Conservation (phyloP, 306 rosid species). For the Prunus mira region DNA sequence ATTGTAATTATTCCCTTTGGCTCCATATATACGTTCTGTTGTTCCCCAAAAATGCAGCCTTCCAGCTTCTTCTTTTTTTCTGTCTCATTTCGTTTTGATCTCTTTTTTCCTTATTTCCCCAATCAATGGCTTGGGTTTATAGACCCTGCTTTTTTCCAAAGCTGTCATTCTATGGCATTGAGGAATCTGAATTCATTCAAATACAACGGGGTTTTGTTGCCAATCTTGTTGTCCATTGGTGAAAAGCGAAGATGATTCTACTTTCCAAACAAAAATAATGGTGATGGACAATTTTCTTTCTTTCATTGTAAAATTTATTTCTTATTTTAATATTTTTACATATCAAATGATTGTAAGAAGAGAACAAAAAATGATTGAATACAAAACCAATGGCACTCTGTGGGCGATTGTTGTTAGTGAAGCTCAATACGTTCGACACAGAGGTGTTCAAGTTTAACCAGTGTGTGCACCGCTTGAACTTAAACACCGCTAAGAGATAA, state of each 20-base stretch:
- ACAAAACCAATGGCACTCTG: neutral
- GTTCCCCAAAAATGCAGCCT: constrained; percentile 15
- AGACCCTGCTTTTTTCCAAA: constrained; percentile 17
- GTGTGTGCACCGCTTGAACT: too few relatives aligned
- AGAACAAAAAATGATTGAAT: neutral
- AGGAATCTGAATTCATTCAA: neutral
- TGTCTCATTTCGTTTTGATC: neutral
- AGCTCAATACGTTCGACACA: too few relatives aligned
- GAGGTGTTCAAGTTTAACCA: too few relatives aligned
- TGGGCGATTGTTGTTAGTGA: neutral
- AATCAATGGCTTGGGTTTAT: constrained; percentile 3
- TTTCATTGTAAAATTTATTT: neutral
- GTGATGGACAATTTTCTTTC: too few relatives aligned
- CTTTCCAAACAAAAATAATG: too few relatives aligned
- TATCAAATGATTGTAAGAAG: neutral
- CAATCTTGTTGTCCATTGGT: neutral
- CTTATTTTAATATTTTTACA: neutral
- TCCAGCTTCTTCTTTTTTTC: constrained; percentile 1
- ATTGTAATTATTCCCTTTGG: neutral
- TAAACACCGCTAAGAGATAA: too few relatives aligned
- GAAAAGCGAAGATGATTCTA: neutral
- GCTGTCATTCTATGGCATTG: constrained; percentile 2
- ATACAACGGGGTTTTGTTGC: neutral
- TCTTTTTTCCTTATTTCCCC: constrained; percentile 15
- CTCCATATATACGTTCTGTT: neutral